These are phyloP conservation scores for Botrytis porri DNA, from an alignment of 2,329 filamentous ascomycete genomes.

Conservation along the genomic window DNA sequence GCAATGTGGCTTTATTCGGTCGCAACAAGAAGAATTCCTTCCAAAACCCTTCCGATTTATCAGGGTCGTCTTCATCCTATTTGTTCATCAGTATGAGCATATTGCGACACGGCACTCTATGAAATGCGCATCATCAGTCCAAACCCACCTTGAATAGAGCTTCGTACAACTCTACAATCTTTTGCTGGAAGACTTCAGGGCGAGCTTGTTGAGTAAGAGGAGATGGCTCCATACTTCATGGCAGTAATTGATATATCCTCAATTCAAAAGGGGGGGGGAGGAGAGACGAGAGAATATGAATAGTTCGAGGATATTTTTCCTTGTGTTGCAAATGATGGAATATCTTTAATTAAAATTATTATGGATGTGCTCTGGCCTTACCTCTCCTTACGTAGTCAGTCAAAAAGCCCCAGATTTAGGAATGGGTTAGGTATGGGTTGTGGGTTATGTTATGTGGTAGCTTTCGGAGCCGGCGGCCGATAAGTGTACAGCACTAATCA, in stretches of 20 bases:
- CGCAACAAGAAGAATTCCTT: constrained; percentile 88
- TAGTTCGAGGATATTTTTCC: neutral
- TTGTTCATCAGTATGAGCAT: constrained; percentile 27
- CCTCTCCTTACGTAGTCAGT: constrained; percentile 1
- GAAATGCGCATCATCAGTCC: constrained; percentile 10
- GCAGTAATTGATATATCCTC: constrained; percentile 23
- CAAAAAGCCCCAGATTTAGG: constrained; percentile 3
- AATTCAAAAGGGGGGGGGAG: neutral
- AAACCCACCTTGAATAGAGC: constrained; percentile 69
- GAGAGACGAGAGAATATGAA: neutral
- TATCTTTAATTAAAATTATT: neutral
- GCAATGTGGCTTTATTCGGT: constrained; percentile 69
- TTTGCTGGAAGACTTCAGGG: constrained; percentile 88
- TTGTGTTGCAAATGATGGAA: constrained; percentile 5
- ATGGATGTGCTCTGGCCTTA: constrained; percentile 6
- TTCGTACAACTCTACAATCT: constrained; percentile 88
- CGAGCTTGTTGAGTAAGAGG: constrained; percentile 89
- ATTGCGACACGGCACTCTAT: constrained; percentile 1
- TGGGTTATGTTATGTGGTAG: neutral
- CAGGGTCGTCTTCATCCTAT: constrained; percentile 62
- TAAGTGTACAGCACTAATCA: neutral
- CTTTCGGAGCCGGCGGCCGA: constrained; percentile 8
- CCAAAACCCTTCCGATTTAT: constrained; percentile 90
- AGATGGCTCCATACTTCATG: constrained; percentile 72
- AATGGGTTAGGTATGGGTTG: neutral